These are phyloP conservation scores for Metarhizium humberi DNA, from an alignment of 2,329 filamentous ascomycete genomes.

Conservation along the genomic window DNA sequence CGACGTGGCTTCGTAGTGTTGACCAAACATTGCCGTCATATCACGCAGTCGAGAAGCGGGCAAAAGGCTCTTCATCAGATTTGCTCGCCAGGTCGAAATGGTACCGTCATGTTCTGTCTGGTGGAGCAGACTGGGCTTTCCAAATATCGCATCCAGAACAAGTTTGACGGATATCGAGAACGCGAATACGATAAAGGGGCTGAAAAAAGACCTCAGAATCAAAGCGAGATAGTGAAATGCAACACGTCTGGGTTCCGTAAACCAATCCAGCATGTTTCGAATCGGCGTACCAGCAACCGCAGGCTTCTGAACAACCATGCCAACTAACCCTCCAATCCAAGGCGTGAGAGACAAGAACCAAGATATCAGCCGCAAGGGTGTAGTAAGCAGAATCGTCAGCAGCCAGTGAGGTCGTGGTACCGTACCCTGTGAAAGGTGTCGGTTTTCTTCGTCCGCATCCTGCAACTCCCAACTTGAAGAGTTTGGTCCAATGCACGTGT, in stretches of 20 bases:
- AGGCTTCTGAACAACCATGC: constrained; percentile 32
- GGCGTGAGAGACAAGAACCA: constrained; percentile 35
- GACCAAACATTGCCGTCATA: constrained; percentile 40
- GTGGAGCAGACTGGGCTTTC: constrained; percentile 22
- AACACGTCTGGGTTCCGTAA: constrained; percentile 34
- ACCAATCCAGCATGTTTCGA: constrained; percentile 37
- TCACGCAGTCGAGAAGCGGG: constrained; percentile 34
- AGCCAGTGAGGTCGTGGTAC: constrained; percentile 35
- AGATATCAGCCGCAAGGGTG: constrained; percentile 30
- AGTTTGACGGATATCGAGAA: constrained; percentile 31
- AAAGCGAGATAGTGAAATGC: constrained; percentile 41
- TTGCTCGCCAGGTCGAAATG: constrained; percentile 33
- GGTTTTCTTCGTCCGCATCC: constrained; percentile 37
- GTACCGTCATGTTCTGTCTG: constrained; percentile 16
- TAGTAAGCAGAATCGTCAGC: constrained; percentile 29
- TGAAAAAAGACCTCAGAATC: constrained; percentile 27
- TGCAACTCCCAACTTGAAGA: constrained; percentile 47
- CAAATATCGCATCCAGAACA: constrained; percentile 29
- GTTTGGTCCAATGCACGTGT: constrained; percentile 45
- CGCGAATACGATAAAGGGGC: constrained; percentile 34
- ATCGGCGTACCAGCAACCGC: constrained; percentile 23
- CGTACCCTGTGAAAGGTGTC: constrained; percentile 28
- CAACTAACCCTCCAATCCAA: constrained; percentile 33
- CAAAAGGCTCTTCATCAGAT: constrained; percentile 33
- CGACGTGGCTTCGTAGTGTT: constrained; percentile 46